These are phyloP conservation scores for Phytophthora tentaculata DNA, from an alignment of 352 stramenopile genomes.

Conservation along the genomic window DNA sequence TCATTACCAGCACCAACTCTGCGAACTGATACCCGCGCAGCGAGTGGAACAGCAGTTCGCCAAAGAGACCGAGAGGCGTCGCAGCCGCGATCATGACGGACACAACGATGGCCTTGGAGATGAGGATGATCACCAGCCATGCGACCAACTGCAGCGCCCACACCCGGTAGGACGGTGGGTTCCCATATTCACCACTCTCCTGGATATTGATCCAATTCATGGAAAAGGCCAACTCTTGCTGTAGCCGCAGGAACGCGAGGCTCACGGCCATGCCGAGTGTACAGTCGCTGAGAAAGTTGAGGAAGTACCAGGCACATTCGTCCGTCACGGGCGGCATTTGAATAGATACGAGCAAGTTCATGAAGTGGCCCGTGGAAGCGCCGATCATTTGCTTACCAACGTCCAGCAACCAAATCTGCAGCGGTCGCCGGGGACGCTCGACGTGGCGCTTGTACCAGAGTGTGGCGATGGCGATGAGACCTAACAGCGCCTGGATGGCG, in stretches of 20 bases:
- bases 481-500: constrained; percentile 71
- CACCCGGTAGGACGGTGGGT: constrained; percentile 68
- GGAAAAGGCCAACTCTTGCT: constrained; percentile 75
- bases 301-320: constrained; percentile 88
- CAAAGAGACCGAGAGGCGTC: constrained; percentile 57
- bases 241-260: constrained; percentile 72
- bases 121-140: constrained; percentile 82
- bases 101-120: constrained; percentile 81
- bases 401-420: constrained; percentile 83
- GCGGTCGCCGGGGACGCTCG: constrained; percentile 65
- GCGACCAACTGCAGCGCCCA: constrained; percentile 64
- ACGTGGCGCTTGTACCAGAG: constrained; percentile 89
- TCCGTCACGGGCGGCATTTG: constrained; percentile 80
- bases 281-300: constrained; percentile 85
- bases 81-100: constrained; percentile 68
- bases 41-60: constrained; percentile 69
- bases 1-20: constrained; percentile 81
- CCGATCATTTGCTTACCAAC: constrained; percentile 87
- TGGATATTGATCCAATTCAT: constrained; percentile 80
- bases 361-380: constrained; percentile 67
- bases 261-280: constrained; percentile 84
- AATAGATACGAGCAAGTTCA: constrained; percentile 75
- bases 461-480: constrained; percentile 66
- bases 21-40: constrained; percentile 68
- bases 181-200: constrained; percentile 81